Evolutionary conservation across 306 rosid genomes (phyloP).

Genomic region (Adenanthera pavonina): DNA sequence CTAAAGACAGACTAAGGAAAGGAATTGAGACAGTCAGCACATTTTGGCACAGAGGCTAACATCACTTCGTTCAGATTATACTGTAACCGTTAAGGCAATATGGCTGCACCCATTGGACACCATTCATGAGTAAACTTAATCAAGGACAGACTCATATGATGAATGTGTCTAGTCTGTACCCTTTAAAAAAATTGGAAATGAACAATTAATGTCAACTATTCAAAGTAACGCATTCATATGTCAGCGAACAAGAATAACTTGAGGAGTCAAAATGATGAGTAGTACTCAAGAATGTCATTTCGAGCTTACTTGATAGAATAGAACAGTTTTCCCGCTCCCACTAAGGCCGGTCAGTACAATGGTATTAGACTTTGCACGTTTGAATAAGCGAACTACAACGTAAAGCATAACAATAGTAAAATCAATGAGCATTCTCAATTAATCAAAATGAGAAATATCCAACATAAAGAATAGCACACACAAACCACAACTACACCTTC

Average conservation of each 20-base stretch:
- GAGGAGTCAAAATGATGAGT: neutral
- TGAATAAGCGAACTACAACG: constrained; percentile 71
- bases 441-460: constrained; percentile 2
- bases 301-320: constrained; percentile 76
- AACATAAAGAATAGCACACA: neutral
- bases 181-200: neutral
- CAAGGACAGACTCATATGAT: neutral
- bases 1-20: too few relatives aligned
- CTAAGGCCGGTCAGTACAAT: constrained; percentile 78
- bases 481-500: neutral
- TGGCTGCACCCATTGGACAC: neutral
- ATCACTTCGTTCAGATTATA: neutral
- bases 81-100: neutral
- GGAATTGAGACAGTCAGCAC: neutral
- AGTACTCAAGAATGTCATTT: neutral
- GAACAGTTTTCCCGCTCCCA: constrained; percentile 84
- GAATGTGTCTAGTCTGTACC: neutral
- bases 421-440: neutral
- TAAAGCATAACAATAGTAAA: constrained; percentile 9
- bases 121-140: neutral
- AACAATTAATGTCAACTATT: neutral
- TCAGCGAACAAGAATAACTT: neutral
- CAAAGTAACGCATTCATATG: neutral
- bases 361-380: constrained; percentile 67
- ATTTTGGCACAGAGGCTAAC: neutral